Evolutionary conservation across 768 basidiomycete species (phyloP).

Genomic region (Agrocybe praecox): DNA sequence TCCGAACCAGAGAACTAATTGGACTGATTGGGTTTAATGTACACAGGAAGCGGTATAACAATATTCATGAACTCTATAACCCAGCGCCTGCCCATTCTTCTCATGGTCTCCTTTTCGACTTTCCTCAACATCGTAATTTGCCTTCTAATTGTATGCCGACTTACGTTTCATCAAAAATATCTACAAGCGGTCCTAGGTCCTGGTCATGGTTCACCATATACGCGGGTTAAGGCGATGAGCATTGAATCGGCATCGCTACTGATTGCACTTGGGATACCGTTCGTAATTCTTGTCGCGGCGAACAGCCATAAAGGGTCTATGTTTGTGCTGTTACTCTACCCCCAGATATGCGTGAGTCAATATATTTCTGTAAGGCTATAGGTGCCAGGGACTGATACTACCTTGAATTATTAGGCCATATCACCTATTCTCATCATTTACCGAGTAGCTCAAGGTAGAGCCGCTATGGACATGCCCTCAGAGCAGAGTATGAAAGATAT

Average conservation of each 20-base stretch:
- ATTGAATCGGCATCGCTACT: constrained; percentile 17
- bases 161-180: constrained; percentile 11
- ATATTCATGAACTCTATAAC: constrained; percentile 1
- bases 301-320: constrained; percentile 9
- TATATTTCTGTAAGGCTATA: background rate
- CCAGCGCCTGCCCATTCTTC: constrained; percentile 2
- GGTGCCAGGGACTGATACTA: background rate
- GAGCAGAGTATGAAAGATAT: background rate
- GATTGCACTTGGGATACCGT: constrained; percentile 8
- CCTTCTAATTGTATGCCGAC: constrained; percentile 11
- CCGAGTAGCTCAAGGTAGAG: constrained; percentile 8
- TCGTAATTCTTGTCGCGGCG: constrained; percentile 4
- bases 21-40: background rate
- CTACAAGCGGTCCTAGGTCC: constrained; percentile 4
- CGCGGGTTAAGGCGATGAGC: constrained; percentile 14
- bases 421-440: constrained; percentile 8
- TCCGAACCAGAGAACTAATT: background rate
- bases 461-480: constrained; percentile 5
- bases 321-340: constrained; percentile 8
- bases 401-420: constrained; percentile 2
- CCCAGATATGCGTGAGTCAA: constrained; percentile 15
- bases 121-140: constrained; percentile 12
- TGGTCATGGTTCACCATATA: constrained; percentile 13
- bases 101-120: constrained; percentile 16
- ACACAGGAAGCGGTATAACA: constrained; percentile 7